Base-by-base conservation (phyloP, 169 alveolate species). In the Plasmodium reichenowi region DNA sequence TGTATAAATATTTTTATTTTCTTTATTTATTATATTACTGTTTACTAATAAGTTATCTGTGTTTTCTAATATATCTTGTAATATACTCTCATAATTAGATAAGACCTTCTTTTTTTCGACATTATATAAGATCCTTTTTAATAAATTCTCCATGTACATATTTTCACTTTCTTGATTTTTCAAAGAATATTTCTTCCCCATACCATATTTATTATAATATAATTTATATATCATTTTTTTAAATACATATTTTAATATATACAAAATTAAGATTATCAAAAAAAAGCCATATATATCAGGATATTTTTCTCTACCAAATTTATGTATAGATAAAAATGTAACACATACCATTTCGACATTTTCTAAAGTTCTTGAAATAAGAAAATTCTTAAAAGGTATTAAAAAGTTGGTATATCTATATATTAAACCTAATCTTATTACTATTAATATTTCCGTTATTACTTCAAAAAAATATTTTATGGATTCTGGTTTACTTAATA, bases 1-100 rank as follows among this genome's bases (percentile, higher is more conserved):
- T 15, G 62, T 76, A 58, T 76, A 76, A 38, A 76, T 76, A 38
- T 63, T 67, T 76, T 76, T 76, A 64, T 76, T 76, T 48, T 76
- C 89, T 20, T 76, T 64, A 56, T 76, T 76, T 12, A 56, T 76
- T 13, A 64, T 43, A 50, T 26, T 59, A 68, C 24, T 76, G 3
- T 64, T 76, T 38, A 45, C 71, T 32, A 76, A 56, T 48, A 76
- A 12, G 8, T 54, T 76, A 56, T 76, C 89, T 1, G 78, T 76
- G 17, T 76, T 64, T 29, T 76, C 64, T 9, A 64, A 38, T 8
- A 76, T 70, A 38, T 62, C 70, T 1, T 76, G 54, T 2, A 76
- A 48, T 24, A 76, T 43, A 50, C 56, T 48, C 26, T 76, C 89
- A 15, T 64, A 63, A 6, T 47, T 32, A 0, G 47, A 17, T 9